Evolutionary conservation across 1,139 yeast genomes (phyloP).

Genomic region (Waltiozyma sp.): DNA sequence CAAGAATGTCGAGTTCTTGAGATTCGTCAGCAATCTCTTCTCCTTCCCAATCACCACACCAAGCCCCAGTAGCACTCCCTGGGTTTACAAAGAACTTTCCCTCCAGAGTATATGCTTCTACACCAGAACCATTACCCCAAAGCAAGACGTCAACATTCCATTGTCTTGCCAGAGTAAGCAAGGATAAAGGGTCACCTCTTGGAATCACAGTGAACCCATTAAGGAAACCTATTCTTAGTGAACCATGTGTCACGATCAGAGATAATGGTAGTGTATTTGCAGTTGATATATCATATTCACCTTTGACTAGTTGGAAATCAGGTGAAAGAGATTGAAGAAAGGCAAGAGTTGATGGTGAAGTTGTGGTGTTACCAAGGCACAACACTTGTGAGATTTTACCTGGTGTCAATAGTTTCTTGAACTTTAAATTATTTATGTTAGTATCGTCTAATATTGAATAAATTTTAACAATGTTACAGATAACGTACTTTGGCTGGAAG

Average conservation of each 20-base stretch:
- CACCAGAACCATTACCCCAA: constrained; percentile 96
- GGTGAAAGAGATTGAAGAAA: constrained; percentile 61
- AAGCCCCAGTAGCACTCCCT: constrained; percentile 94
- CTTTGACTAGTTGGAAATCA: constrained; percentile 67
- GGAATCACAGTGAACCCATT: constrained; percentile 84
- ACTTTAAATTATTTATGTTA: constrained; percentile 2
- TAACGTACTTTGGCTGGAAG: constrained; percentile 27
- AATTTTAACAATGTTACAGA: too few relatives aligned
- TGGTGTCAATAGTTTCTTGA: constrained; percentile 54
- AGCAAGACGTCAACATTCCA: constrained; percentile 83
- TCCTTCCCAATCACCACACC: constrained; percentile 44
- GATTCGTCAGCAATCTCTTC: constrained; percentile 20
- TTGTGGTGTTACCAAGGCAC: constrained; percentile 79
- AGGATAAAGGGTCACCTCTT: constrained; percentile 73
- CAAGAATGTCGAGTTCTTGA: constrained; percentile 19
- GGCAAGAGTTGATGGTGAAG: constrained; percentile 48
- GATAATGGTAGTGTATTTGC: constrained; percentile 43
- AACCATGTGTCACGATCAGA: constrained; percentile 56
- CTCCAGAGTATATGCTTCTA: constrained; percentile 86
- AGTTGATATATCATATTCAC: constrained; percentile 48
- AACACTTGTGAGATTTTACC: constrained; percentile 78
- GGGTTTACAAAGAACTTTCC: constrained; percentile 91
- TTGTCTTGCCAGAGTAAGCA: constrained; percentile 76
- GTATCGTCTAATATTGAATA: background rate
- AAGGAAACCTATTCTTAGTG: constrained; percentile 70